These are phyloP conservation scores for Prillingera fragicola DNA, from an alignment of 1,284 basidiomycete species.

Conservation along the genomic window DNA sequence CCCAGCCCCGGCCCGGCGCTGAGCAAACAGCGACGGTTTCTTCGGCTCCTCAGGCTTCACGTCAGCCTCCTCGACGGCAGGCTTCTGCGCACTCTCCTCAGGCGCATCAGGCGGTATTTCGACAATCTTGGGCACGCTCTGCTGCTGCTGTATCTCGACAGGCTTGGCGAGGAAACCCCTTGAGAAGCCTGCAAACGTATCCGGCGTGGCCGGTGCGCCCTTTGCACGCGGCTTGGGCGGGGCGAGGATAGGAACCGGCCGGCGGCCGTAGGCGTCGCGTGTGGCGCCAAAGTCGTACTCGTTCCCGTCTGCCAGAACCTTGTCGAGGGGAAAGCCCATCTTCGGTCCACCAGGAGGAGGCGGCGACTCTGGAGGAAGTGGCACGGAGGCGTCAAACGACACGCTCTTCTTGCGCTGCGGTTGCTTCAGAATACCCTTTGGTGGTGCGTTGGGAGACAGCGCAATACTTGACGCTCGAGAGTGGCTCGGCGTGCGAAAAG, in stretches of 20 bases:
- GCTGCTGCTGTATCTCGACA: neutral
- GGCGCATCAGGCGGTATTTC: conserved; percentile 2
- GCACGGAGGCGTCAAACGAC: conserved; percentile 38
- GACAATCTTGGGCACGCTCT: conserved; percentile 2
- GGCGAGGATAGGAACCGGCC: conserved; percentile 31
- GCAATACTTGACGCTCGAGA: neutral
- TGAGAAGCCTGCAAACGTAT: conserved; percentile 37
- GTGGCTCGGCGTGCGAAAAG: too few species aligned
- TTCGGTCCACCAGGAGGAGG: neutral
- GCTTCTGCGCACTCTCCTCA: neutral
- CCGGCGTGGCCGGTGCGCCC: conserved; percentile 6
- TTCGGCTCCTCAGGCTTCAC: conserved; percentile 9
- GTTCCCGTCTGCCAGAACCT: neutral
- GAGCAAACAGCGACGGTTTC: conserved; percentile 36
- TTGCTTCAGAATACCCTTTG: conserved; percentile 39
- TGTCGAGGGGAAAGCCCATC: conserved; percentile 22
- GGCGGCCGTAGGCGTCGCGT: conserved; percentile 12
- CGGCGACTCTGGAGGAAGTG: conserved; percentile 34
- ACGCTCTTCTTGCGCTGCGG: conserved; percentile 40
- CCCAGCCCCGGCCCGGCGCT: conserved; percentile 9
- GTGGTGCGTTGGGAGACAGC: conserved; percentile 4
- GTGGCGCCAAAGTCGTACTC: neutral
- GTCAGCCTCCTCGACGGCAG: neutral
- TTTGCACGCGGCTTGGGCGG: conserved; percentile 29
- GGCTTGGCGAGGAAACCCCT: conserved; percentile 27